Percentiles rank a stretch among this genome's conserved stretches.
These are phyloP conservation scores for Hyphopichia buzzinii DNA, from an alignment of 1,139 yeast genomes.

Conservation along the genomic window DNA sequence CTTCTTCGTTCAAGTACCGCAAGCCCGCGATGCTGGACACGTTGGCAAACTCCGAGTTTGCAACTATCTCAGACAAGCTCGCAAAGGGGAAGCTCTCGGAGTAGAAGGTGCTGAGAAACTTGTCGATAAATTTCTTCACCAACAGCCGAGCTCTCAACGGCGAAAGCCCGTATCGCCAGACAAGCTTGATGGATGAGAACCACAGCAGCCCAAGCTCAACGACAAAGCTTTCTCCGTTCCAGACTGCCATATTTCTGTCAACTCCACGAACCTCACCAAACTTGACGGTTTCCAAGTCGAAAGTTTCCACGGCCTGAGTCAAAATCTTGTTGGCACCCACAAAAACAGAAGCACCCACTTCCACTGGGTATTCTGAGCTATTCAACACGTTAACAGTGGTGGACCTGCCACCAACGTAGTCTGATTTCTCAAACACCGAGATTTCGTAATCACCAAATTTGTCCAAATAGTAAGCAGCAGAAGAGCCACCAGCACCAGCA, in stretches of 20 bases:
- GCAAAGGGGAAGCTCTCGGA: constrained; percentile 24
- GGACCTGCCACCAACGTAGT: constrained; percentile 37
- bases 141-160: constrained; percentile 16
- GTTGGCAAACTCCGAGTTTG: constrained; percentile 17
- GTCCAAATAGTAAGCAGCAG: constrained; percentile 39
- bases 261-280: constrained; percentile 10
- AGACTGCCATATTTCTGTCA: constrained; percentile 24
- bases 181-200: constrained; percentile 13
- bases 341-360: constrained; percentile 43
- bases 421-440: constrained; percentile 29
- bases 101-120: constrained; percentile 20
- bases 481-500: constrained; percentile 48
- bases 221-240: constrained; percentile 33
- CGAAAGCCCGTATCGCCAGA: constrained; percentile 23
- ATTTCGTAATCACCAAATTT: constrained; percentile 28
- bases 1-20: constrained; percentile 15
- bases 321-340: constrained; percentile 36
- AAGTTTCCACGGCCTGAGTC: constrained; percentile 27
- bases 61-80: constrained; percentile 12
- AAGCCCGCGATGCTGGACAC: constrained; percentile 18
- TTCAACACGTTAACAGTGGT: constrained; percentile 22
- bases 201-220: constrained; percentile 8
- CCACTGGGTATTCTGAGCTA: constrained; percentile 19
- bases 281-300: constrained; percentile 19
- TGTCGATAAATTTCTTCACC: constrained; percentile 12